phyloP scores from a whole-genome alignment of 768 basidiomycete species.

The Mycena vitilis region DNA sequence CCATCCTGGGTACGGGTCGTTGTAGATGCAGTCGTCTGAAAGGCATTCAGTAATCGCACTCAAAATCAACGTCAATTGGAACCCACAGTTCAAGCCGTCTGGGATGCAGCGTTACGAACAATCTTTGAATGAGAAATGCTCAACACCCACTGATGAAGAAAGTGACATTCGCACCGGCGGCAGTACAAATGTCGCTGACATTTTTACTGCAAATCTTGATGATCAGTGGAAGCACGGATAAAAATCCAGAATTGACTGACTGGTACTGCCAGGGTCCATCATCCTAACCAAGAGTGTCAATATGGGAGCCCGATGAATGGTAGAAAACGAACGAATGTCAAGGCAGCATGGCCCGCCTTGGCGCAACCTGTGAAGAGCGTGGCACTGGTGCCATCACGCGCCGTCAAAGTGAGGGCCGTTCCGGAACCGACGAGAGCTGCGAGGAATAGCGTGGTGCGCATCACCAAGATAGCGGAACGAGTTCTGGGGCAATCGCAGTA shows the following conservation, averaged over 20 bases:
- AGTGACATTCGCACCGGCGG: background rate
- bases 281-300: background rate
- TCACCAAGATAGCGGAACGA: background rate
- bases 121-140: background rate
- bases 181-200: background rate
- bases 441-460: background rate
- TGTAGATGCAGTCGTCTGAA: conserved; percentile 1
- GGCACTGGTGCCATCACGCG: background rate
- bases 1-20: no score
- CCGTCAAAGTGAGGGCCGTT: background rate
- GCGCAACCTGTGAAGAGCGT: background rate
- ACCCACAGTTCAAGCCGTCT: conserved; percentile 2
- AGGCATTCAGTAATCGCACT: background rate
- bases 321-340: background rate
- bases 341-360: background rate
- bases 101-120: no score
- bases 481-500: background rate
- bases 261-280: background rate
- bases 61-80: background rate
- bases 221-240: background rate
- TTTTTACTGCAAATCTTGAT: background rate
- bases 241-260: background rate
- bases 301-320: no score
- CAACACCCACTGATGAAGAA: conserved; percentile 1
- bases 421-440: background rate